Percentiles rank a stretch among this genome's conserved stretches.
Conservation (phyloP, 2,329 filamentous ascomycete genomes). For the Ophiostoma novo-ulmi region DNA sequence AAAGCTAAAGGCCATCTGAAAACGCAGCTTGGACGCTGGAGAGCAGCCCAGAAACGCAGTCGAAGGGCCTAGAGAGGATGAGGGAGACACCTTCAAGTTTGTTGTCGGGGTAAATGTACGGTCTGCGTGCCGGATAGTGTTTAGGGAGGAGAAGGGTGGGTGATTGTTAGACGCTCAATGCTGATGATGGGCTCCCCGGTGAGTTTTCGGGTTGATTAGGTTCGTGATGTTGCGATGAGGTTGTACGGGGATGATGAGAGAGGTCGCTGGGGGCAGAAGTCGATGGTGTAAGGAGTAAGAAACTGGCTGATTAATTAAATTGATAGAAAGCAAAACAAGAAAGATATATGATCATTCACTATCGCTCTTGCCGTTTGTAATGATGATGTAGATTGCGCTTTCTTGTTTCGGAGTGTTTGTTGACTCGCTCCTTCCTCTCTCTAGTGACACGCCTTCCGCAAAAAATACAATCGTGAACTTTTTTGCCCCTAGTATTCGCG, state of each 20-base stretch:
- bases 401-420: background rate
- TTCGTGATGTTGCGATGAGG: background rate
- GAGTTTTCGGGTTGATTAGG: background rate
- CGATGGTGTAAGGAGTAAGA: background rate
- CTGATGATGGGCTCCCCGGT: background rate
- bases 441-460: background rate
- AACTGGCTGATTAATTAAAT: background rate
- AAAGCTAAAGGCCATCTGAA: constrained; percentile 61
- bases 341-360: background rate
- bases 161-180: background rate
- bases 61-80: constrained; percentile 16
- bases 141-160: background rate
- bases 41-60: constrained; percentile 21
- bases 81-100: constrained; percentile 16
- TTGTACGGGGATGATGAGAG: background rate
- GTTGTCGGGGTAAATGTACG: background rate
- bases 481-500: constrained; percentile 17
- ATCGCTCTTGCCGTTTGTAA: constrained; percentile 5
- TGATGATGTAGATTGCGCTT: background rate
- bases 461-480: constrained; percentile 14
- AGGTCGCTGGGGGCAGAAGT: background rate
- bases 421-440: background rate
- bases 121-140: background rate
- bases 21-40: constrained; percentile 19
- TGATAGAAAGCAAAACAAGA: background rate